These are phyloP conservation scores for Lentinula edodes DNA, from an alignment of 768 basidiomycete species.

Conservation along the genomic window DNA sequence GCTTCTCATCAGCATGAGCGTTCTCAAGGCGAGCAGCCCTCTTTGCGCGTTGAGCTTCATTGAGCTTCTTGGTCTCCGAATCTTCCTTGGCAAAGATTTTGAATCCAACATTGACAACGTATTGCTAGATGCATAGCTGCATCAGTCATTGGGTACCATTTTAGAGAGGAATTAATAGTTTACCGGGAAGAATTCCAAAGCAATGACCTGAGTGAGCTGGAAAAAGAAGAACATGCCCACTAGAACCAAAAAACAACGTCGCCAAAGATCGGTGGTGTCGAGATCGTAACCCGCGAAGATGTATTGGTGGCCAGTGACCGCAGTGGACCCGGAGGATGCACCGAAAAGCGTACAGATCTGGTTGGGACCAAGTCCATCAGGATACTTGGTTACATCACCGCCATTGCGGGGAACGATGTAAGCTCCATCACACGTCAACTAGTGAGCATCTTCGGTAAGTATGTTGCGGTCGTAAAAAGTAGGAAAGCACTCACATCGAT, in stretches of 20 bases:
- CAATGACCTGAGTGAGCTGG: slow-evolving; percentile 60
- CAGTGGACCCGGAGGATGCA: slow-evolving; percentile 45
- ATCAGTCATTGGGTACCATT: slow-evolving; percentile 10
- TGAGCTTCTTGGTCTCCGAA: slow-evolving; percentile 47
- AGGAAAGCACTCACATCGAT: slow-evolving; percentile 41
- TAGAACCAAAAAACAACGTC: slow-evolving; percentile 64
- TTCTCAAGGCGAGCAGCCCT: slow-evolving; percentile 36
- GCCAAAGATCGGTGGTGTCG: slow-evolving; percentile 51
- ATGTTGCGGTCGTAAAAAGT: slow-evolving; percentile 2
- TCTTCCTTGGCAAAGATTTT: slow-evolving; percentile 59
- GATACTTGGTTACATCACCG: slow-evolving; percentile 51
- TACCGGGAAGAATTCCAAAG: slow-evolving; percentile 62
- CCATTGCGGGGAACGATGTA: slow-evolving; percentile 64
- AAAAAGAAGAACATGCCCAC: slow-evolving; percentile 68
- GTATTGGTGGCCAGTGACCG: slow-evolving; percentile 59
- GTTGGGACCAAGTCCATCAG: slow-evolving; percentile 51
- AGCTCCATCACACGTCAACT: slow-evolving; percentile 62
- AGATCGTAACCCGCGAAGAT: slow-evolving; percentile 50
- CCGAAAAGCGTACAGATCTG: slow-evolving; percentile 79
- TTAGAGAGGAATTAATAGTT: slow-evolving; percentile 12
- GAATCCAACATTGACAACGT: slow-evolving; percentile 41
- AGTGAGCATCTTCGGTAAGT: slow-evolving; percentile 1
- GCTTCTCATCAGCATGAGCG: slow-evolving; percentile 19
- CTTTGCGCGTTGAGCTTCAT: slow-evolving; percentile 45
- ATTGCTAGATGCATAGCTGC: slow-evolving; percentile 32